Evolutionary conservation across 306 rosid species (phyloP), one percentile per base, ranked within the genome.

Genomic region (Hylodesmum podocarpum): DNA sequence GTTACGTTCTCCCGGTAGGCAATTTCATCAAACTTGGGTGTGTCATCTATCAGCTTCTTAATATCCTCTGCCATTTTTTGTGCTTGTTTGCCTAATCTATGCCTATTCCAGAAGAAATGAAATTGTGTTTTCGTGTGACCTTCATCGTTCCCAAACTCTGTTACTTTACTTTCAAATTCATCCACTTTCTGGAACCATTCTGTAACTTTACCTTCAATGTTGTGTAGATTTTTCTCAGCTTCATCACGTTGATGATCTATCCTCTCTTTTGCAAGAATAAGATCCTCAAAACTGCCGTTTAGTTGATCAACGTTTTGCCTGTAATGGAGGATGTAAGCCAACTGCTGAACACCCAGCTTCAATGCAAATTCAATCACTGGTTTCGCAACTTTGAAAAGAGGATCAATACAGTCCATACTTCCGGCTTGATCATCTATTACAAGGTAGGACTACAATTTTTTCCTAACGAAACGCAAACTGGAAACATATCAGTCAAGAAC

Each of bases 61-160:
- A 22, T 11, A 39, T 34, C 31, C 18, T 0, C 29, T n/a, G 66
- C 21, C 74, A 58, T 41, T 29, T 69, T 59, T 4, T 6, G 33
- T 1, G 82, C 82, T 24, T 61, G 34, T 37, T 27, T 61, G 6
- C 82, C 69, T 25, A 70, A 13, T 54, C 7, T 33, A 57, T 78
- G 39, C 25, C 82, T 31, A 7, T 21, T 15, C 82, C 40, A 4
- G 39, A 70, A 22, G 22, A 19, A 31, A 46, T 29, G 59, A 10
- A 19, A 46, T 7, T 44, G n/a, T 0, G 64, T 59, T 21, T 57
- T 22, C 2, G 0, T 37, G 37, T 33, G 63, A 11, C 10, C 77
- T 40, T 21, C 37, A 18, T 70, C 50, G 22, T 21, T 3, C 4
- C 3, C 15, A 69, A 78, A 10, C 13, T 58, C 2, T 8, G 46